These are phyloP conservation scores for Yamadazyma laniorum DNA, from an alignment of 805 yeast species.

Conservation along the genomic window DNA sequence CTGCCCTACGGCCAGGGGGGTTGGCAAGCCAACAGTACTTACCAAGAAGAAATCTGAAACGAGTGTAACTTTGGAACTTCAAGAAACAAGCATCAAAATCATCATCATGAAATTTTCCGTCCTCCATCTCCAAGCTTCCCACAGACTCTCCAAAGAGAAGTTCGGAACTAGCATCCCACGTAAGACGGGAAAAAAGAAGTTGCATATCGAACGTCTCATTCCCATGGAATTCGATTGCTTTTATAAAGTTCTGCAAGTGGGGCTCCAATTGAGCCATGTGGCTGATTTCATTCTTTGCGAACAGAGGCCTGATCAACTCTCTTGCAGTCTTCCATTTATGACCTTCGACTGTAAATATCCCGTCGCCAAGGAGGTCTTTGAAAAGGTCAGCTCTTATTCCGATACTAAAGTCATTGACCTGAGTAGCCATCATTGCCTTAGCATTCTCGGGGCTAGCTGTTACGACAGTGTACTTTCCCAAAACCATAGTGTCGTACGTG, in stretches of 20 bases:
- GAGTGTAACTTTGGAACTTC: slow-evolving; percentile 30
- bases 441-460: slow-evolving; percentile 35
- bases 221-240: slow-evolving; percentile 17
- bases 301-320: slow-evolving; percentile 37
- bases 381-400: slow-evolving; percentile 29
- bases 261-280: slow-evolving; percentile 30
- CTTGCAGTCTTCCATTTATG: slow-evolving; percentile 36
- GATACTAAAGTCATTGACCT: slow-evolving; percentile 32
- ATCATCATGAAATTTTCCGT: slow-evolving; percentile 1
- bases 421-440: slow-evolving; percentile 34
- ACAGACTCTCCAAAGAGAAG: slow-evolving; percentile 40
- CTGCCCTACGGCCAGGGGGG: slow-evolving; percentile 30
- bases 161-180: slow-evolving; percentile 40
- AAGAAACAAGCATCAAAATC: slow-evolving; percentile 25
- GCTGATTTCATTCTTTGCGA: slow-evolving; percentile 34
- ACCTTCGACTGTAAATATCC: slow-evolving; percentile 38
- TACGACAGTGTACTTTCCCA: slow-evolving; percentile 20
- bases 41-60: slow-evolving; percentile 29
- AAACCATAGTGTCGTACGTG: slow-evolving; percentile 14
- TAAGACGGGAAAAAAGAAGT: slow-evolving; percentile 31
- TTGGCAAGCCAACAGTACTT: slow-evolving; percentile 25
- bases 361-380: slow-evolving; percentile 33
- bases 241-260: slow-evolving; percentile 25
- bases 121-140: slow-evolving; percentile 20
- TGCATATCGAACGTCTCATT: slow-evolving; percentile 31